Conservation (phyloP, 345 rosid genomes). For the Acer negundo region DNA sequence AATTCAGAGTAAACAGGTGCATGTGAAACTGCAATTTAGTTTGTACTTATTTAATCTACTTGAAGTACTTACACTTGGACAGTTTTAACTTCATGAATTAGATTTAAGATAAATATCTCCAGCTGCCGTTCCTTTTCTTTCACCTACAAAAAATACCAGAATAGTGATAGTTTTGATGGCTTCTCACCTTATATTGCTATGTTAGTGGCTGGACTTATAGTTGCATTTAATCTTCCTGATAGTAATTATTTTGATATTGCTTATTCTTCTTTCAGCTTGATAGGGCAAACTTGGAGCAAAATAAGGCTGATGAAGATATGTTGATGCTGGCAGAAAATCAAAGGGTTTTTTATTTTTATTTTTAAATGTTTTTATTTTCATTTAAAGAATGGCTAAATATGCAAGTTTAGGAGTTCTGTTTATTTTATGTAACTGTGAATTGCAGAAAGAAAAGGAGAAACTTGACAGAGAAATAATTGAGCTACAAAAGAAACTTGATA, state of each 20-base stretch:
- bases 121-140: neutral
- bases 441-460: constrained; percentile 66
- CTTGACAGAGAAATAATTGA: constrained; percentile 50
- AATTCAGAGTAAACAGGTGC: neutral
- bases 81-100: neutral
- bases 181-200: neutral
- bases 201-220: neutral
- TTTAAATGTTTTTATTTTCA: neutral
- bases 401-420: neutral
- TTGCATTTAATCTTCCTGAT: neutral
- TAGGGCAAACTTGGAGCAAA: constrained; percentile 73
- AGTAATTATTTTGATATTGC: neutral
- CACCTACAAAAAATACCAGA: neutral
- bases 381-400: constrained; percentile 9
- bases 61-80: neutral
- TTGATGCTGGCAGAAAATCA: constrained; percentile 64
- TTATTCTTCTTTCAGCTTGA: constrained; percentile 47
- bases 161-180: neutral
- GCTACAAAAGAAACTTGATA: constrained; percentile 55
- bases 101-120: neutral
- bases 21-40: neutral
- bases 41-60: neutral
- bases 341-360: constrained; percentile 39
- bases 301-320: constrained; percentile 57
- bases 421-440: constrained; percentile 15